Conservation (phyloP, 1,284 basidiomycete species). For the Schizophyllum amplum region DNA sequence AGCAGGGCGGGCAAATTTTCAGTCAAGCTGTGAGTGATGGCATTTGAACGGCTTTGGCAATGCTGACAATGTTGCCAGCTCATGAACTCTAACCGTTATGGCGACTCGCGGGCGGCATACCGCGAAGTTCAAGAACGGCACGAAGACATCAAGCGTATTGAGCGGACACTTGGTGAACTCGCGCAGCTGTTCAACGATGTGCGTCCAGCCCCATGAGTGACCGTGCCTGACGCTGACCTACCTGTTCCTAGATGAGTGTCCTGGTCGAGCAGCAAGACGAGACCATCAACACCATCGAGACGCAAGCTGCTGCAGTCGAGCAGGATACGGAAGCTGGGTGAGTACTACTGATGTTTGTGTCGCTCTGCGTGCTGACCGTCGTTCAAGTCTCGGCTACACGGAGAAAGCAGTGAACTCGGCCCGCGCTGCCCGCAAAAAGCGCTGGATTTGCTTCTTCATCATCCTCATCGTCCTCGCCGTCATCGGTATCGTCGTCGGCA, state of each 20-base stretch:
- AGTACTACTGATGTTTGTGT: conserved; percentile 20
- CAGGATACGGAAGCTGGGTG: conserved; percentile 81
- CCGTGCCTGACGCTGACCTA: conserved; percentile 7
- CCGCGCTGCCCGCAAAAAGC: conserved; percentile 85
- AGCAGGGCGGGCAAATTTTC: conserved; percentile 85
- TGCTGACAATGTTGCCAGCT: conserved; percentile 39
- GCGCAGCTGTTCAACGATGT: conserved; percentile 95
- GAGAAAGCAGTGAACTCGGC: conserved; percentile 85
- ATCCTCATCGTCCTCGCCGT: conserved; percentile 55
- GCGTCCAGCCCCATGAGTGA: conserved; percentile 17
- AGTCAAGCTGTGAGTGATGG: conserved; percentile 68
- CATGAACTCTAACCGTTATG: conserved; percentile 86
- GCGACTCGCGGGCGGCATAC: conserved; percentile 86
- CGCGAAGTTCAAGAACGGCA: conserved; percentile 95
- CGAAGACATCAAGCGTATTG: conserved; percentile 92
- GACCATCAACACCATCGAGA: conserved; percentile 73
- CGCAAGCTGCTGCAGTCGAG: conserved; percentile 64
- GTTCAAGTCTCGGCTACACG: conserved; percentile 63
- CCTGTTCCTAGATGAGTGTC: conserved; percentile 62
- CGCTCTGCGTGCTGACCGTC: conserved; percentile 7
- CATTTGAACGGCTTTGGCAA: not conserved
- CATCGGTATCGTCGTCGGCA: conserved; percentile 52
- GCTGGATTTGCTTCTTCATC: conserved; percentile 87
- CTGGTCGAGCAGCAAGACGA: conserved; percentile 93
- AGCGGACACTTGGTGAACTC: conserved; percentile 86